Evolutionary conservation across 495 filamentous ascomycete species (phyloP), one percentile per base, ranked within the genome.

Genomic region (Apiosordaria backusii): DNA sequence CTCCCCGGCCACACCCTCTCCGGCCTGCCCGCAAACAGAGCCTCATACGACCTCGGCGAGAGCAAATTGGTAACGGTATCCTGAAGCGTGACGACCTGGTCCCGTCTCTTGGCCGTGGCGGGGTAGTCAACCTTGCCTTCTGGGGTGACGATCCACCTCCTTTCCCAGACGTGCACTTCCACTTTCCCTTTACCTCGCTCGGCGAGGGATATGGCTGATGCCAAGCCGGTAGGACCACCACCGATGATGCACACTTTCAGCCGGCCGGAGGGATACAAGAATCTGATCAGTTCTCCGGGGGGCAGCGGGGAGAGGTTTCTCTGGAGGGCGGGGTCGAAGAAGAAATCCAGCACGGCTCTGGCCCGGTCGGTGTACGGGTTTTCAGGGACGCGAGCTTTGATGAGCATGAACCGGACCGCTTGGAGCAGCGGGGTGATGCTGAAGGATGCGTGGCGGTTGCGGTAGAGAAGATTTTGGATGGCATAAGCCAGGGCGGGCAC

Each of bases 241-340:
- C 76, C 76, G 23, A 76, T 62, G 57, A 78, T 77, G 52, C 66
- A 69, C 6, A 78, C 70, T 25, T 69, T 65, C 15, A 78, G 64
- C 15, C 75, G 68, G 6, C 70, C 76, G 7, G 75, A 68, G 1
- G 75, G 72, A 62, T 78, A 78, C 26, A 58, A 64, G 64, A 75
- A 76, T 0, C 54, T 26, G 9, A 74, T 66, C 4, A 71, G 50
- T n/a, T 73, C 69, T 29, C 70, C 75, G 10, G 61, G 58, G 1
- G 72, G 76, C 16, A 72, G 22, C 0, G 75, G 70, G 10, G 67
- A 62, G 3, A 73, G 54, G 52, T 78, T 77, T 18, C 76, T 67
- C 3, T 74, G 71, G 21, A 78, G 52, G 9, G 75, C 72, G 52
- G 76, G 76, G 59, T 78, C 76, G 62, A 78, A 78, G 65, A 77